Evolutionary conservation across 2,329 filamentous ascomycete genomes (phyloP).

Genomic region (Alternaria brassicae): DNA sequence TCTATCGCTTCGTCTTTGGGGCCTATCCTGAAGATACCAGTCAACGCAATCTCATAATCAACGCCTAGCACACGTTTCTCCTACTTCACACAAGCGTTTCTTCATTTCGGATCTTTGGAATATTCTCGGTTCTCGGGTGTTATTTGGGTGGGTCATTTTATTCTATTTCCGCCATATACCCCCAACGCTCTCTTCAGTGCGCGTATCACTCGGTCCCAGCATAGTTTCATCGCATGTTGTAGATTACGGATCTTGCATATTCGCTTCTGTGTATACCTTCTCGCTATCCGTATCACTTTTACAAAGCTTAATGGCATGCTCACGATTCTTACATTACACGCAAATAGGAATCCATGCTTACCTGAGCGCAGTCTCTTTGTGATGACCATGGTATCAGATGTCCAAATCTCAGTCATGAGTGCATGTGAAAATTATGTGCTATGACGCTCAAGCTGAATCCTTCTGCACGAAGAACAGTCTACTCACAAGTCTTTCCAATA

Average conservation of each 20-base stretch:
- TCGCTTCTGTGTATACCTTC: constrained; percentile 25
- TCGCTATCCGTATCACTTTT: constrained; percentile 3
- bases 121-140: neutral
- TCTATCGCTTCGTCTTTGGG: constrained; percentile 85
- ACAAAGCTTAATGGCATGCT: neutral
- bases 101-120: constrained; percentile 1
- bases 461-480: neutral
- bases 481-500: neutral
- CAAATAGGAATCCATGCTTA: constrained; percentile 2
- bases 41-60: constrained; percentile 68
- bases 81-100: neutral
- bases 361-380: neutral
- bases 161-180: constrained; percentile 39
- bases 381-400: neutral
- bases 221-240: constrained; percentile 14
- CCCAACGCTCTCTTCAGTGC: constrained; percentile 34
- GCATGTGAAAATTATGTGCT: too few relatives aligned
- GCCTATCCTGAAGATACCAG: constrained; percentile 82
- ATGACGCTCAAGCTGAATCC: neutral
- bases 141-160: constrained; percentile 17
- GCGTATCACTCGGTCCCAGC: constrained; percentile 15
- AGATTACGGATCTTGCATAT: constrained; percentile 11
- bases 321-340: constrained; percentile 9
- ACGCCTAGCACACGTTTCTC: constrained; percentile 32
- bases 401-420: too few relatives aligned